Conservation (phyloP, 208 protist genomes). For the Leishmania major region DNA sequence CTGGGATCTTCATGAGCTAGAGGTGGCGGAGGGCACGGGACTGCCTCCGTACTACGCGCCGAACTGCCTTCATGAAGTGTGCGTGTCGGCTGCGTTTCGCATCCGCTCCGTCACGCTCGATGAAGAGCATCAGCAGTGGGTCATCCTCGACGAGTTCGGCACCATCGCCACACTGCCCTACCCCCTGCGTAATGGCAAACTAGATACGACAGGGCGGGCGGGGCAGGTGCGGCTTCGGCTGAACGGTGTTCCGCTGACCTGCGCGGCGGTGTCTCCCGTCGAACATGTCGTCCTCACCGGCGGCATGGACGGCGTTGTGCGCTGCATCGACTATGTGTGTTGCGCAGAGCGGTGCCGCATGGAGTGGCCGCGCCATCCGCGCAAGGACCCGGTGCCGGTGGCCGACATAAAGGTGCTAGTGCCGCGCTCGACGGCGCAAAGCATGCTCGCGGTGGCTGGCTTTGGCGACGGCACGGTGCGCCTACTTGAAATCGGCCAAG, state of each 20-base stretch:
- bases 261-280: slow-evolving; percentile 71
- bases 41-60: slow-evolving; percentile 75
- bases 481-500: slow-evolving; percentile 45
- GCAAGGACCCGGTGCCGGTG: slow-evolving; percentile 10
- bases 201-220: neutral
- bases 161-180: slow-evolving; percentile 38
- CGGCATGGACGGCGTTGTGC: slow-evolving; percentile 92
- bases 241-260: slow-evolving; percentile 92
- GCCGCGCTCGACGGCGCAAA: slow-evolving; percentile 13
- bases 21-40: slow-evolving; percentile 90
- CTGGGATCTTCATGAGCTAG: slow-evolving; percentile 93
- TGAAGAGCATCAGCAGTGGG: slow-evolving; percentile 55
- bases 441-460: slow-evolving; percentile 62
- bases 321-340: slow-evolving; percentile 89
- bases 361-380: slow-evolving; percentile 6
- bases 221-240: slow-evolving; percentile 49
- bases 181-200: slow-evolving; percentile 13
- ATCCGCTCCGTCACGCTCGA: slow-evolving; percentile 78
- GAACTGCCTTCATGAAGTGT: slow-evolving; percentile 77
- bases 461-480: slow-evolving; percentile 90
- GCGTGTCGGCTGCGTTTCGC: slow-evolving; percentile 37
- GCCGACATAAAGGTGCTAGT: slow-evolving; percentile 22
- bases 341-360: slow-evolving; percentile 55
- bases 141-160: slow-evolving; percentile 87
- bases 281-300: slow-evolving; percentile 85